A percentile compares a stretch with the other conserved stretches of the same genome.
These are phyloP conservation scores for Gossypium mustelinum DNA, from an alignment of 345 rosid species.

Conservation along the genomic window DNA sequence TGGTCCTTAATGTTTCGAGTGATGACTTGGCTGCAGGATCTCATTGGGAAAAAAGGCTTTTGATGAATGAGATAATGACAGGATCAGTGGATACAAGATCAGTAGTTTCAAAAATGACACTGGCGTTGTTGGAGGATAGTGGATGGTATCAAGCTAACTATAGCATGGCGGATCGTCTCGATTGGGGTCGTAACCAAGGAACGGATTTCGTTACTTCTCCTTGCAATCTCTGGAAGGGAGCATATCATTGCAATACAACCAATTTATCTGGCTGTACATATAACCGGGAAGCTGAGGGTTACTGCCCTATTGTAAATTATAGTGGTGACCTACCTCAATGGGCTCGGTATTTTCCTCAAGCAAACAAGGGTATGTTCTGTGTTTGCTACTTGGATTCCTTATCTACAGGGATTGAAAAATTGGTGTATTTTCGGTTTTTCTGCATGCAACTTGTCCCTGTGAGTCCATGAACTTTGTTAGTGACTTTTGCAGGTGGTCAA, in stretches of 20 bases:
- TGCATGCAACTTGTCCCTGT: not conserved
- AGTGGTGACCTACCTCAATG: constrained; percentile 90
- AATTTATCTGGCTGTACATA: constrained; percentile 96
- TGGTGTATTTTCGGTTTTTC: not conserved
- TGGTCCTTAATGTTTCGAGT: constrained; percentile 10
- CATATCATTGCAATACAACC: constrained; percentile 90
- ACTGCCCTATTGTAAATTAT: constrained; percentile 94
- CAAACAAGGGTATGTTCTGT: constrained; percentile 71
- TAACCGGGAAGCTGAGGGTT: constrained; percentile 99
- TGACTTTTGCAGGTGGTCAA: constrained; percentile 79
- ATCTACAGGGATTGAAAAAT: not conserved
- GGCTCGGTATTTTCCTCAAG: constrained; percentile 97
- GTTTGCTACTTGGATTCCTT: not conserved
- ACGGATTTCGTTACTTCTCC: constrained; percentile 85
- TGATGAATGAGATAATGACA: constrained; percentile 99
- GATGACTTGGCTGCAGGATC: constrained; percentile 56
- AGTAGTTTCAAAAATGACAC: constrained; percentile 98
- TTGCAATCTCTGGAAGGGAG: constrained; percentile 96
- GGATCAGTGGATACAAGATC: constrained; percentile 99
- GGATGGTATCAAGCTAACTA: constrained; percentile 99
- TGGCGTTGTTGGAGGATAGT: constrained; percentile 94
- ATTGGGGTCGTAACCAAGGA: constrained; percentile 98
- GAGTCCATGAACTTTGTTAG: constrained; percentile 12
- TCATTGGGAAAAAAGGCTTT: constrained; percentile 97
- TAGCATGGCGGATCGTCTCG: constrained; percentile 95